A percentile compares a stretch with the other conserved stretches of the same genome.
phyloP scores from a whole-genome alignment of 2,329 filamentous ascomycete species.

The Diaporthe eres region DNA sequence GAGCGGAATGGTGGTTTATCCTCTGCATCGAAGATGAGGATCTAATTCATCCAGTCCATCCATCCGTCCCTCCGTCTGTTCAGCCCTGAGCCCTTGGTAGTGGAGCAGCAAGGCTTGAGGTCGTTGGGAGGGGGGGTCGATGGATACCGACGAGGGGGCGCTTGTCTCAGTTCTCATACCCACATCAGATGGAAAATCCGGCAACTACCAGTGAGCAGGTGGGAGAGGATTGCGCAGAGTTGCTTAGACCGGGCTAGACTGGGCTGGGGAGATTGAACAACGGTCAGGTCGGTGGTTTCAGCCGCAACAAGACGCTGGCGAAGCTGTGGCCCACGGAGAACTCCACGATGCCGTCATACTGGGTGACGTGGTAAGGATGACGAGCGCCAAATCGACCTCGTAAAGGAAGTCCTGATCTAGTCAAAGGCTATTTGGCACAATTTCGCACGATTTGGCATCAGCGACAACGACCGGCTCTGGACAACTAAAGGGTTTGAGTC shows the following conservation, averaged over 20 bases:
- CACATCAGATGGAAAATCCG: slow-evolving; percentile 37
- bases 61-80: slow-evolving; percentile 21
- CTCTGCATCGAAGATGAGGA: slow-evolving; percentile 33
- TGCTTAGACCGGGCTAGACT: slow-evolving; percentile 20
- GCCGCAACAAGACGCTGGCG: slow-evolving; percentile 17
- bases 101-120: slow-evolving; percentile 35
- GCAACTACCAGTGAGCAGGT: slow-evolving; percentile 32
- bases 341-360: slow-evolving; percentile 33
- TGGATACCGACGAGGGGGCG: slow-evolving; percentile 37
- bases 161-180: slow-evolving; percentile 41
- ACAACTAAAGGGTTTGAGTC: background rate
- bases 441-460: slow-evolving; percentile 19
- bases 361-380: slow-evolving; percentile 26
- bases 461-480: background rate
- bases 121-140: slow-evolving; percentile 35
- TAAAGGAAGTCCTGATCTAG: background rate
- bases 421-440: slow-evolving; percentile 31
- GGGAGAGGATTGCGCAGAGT: slow-evolving; percentile 28
- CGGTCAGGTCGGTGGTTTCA: slow-evolving; percentile 27
- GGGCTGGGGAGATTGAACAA: slow-evolving; percentile 30
- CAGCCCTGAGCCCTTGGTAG: slow-evolving; percentile 41
- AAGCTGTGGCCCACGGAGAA: slow-evolving; percentile 15
- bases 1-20: slow-evolving; percentile 15
- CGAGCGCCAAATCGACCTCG: slow-evolving; percentile 6
- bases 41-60: slow-evolving; percentile 38